Percentiles rank a stretch among this genome's conserved stretches.
Conservation (phyloP, 2,329 filamentous ascomycete species). For the Claviceps cyperi region DNA sequence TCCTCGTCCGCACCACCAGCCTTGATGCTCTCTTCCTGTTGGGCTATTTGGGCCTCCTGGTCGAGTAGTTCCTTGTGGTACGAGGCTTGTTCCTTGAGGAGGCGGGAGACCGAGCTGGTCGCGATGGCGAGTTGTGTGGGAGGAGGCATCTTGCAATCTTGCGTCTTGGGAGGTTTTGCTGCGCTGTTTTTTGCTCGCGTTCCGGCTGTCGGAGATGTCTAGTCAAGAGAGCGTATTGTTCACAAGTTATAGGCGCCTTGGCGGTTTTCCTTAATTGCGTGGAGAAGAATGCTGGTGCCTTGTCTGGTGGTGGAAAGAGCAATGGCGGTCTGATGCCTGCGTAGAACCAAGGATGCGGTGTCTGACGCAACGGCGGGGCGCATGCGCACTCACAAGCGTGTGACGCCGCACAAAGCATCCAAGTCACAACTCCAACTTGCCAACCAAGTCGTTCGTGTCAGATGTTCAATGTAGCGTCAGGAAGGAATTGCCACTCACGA, state of each 20-base stretch:
- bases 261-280: background rate
- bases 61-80: slow-evolving; percentile 76
- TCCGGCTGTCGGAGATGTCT: no score
- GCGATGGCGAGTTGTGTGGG: slow-evolving; percentile 65
- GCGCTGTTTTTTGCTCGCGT: background rate
- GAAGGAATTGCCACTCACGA: no score
- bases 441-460: background rate
- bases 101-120: slow-evolving; percentile 63
- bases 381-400: background rate
- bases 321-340: background rate
- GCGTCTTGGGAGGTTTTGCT: background rate
- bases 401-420: background rate
- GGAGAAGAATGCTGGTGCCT: background rate
- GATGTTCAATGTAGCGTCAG: background rate
- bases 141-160: slow-evolving; percentile 47
- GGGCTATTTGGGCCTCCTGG: slow-evolving; percentile 57
- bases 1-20: slow-evolving; percentile 39
- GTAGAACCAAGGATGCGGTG: no score
- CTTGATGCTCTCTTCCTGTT: slow-evolving; percentile 47
- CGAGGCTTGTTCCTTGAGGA: slow-evolving; percentile 81
- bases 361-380: background rate
- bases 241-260: no score
- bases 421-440: background rate
- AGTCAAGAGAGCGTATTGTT: no score
- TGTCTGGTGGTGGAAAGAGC: background rate